Evolutionary conservation across 495 filamentous ascomycete species (phyloP), one percentile per base, ranked within the genome.

Genomic region (Xylaria cubensis): DNA sequence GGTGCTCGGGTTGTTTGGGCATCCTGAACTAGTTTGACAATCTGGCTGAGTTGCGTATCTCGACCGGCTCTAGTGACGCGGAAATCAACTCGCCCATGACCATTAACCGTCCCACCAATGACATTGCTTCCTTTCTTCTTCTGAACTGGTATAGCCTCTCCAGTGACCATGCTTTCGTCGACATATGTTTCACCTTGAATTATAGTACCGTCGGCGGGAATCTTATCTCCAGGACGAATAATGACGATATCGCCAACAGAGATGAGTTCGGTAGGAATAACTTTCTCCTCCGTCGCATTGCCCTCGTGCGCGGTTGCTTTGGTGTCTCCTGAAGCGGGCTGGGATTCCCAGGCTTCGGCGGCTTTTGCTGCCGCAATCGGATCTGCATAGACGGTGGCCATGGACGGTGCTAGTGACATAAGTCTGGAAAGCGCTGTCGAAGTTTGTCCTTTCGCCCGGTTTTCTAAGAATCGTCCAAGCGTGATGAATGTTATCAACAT

Each of bases 401-500:
- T 98, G 0, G 94, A 97, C 4, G 96, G 96, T 17, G 97, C 92
- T 46, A 99, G 85, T 15, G 92, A 97, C 96, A 99, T 99, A 5
- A 99, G 88, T 32, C 92, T 86, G n/a, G 94, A 97, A 8, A 99
- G 88, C 2, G 96, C 96, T 77, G 94, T 96, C 9, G 94, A 97
- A 0, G 96, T 99, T 80, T 98, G 93, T 4, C 96, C 96, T 81
- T 99, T 99, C 24, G 96, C 96, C 17, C 92, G 86, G 75, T 98
- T 99, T 80, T 99, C 96, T 10, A 99, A 80, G 84, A 92, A 98
- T 44, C 96, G 90, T 32, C 96, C 95, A 4, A 99, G 84, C 0
- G 93, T 93, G 80, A 97, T 93, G 80, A 98, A 98, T 0, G 94
- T 97, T 78, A 99, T 97, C 29, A 99, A 88, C 97, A 98, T 99